phyloP scores from a whole-genome alignment of 805 yeast genomes.

The Jamesozyma rosinii region DNA sequence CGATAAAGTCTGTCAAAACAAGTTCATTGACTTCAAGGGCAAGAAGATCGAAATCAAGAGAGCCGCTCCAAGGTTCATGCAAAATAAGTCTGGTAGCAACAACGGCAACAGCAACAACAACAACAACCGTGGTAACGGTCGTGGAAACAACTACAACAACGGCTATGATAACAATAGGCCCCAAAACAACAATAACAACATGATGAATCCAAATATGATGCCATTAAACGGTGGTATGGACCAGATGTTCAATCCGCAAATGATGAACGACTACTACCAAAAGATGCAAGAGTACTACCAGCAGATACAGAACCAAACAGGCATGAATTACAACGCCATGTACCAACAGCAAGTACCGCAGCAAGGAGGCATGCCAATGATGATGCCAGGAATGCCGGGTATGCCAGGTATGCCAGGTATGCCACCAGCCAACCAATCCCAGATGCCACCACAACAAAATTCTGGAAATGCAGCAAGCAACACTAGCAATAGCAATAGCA shows the following conservation, averaged over 20 bases:
- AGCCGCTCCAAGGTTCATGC: conserved; percentile 75
- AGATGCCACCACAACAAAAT: conserved; percentile 12
- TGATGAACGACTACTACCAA: conserved; percentile 56
- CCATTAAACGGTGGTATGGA: conserved; percentile 4
- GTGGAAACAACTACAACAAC: background rate
- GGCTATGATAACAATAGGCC: background rate
- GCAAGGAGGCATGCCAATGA: conserved; percentile 19
- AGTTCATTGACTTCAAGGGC: conserved; percentile 76
- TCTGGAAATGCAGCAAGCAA: conserved; percentile 15
- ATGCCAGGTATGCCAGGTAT: conserved; percentile 9
- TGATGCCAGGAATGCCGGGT: conserved; percentile 21
- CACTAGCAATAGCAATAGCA: conserved; percentile 8
- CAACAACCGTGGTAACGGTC: background rate
- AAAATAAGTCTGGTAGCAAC: conserved; percentile 24
- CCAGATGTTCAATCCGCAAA: conserved; percentile 38
- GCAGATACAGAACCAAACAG: conserved; percentile 30
- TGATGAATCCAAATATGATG: background rate
- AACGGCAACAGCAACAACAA: background rate
- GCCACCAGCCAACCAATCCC: conserved; percentile 1
- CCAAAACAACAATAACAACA: background rate
- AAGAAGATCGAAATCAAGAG: conserved; percentile 76
- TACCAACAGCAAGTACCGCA: conserved; percentile 30
- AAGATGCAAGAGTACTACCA: conserved; percentile 45
- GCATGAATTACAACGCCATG: conserved; percentile 27
- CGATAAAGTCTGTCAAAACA: conserved; percentile 74